phyloP scores from a whole-genome alignment of 176 grass and related monocot genomes.

The Cocos nucifera region DNA sequence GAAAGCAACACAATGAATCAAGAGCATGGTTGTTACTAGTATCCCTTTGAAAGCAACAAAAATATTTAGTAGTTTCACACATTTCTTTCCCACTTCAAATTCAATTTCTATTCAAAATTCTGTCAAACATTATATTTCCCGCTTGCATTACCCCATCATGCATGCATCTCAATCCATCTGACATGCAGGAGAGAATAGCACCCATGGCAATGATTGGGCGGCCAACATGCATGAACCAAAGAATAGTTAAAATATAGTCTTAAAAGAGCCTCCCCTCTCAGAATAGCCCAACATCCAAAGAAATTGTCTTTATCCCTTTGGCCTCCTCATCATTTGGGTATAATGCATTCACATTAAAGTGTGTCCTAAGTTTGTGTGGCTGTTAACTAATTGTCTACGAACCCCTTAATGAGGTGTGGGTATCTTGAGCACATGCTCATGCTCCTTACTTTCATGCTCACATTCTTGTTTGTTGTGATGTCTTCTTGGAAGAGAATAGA shows the following conservation, averaged over 20 bases:
- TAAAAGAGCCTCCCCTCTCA: conserved; percentile 1
- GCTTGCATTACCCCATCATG: no score
- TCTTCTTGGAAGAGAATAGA: conserved; percentile 15
- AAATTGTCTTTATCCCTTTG: conserved; percentile 29
- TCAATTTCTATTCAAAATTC: no score
- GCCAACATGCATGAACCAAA: conserved; percentile 5
- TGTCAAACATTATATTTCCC: no score
- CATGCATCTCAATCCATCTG: no score
- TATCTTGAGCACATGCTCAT: conserved; percentile 31
- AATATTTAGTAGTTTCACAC: no score
- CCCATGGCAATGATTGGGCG: conserved; percentile 31
- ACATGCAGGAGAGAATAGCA: no score
- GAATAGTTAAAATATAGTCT: conserved; percentile 9
- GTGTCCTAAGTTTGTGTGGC: conserved; percentile 12
- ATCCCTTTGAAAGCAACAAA: no score
- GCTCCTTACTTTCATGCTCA: conserved; percentile 25
- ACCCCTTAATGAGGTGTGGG: neutral
- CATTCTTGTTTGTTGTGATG: conserved; percentile 8
- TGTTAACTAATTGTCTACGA: conserved; percentile 11
- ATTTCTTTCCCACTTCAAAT: no score
- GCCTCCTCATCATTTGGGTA: conserved; percentile 22
- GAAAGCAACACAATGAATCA: no score
- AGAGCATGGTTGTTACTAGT: no score
- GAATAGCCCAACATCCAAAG: conserved; percentile 27
- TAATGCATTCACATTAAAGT: conserved; percentile 18